phyloP scores from a whole-genome alignment of 495 filamentous ascomycete species.

The Aspergillus mulundensis region DNA sequence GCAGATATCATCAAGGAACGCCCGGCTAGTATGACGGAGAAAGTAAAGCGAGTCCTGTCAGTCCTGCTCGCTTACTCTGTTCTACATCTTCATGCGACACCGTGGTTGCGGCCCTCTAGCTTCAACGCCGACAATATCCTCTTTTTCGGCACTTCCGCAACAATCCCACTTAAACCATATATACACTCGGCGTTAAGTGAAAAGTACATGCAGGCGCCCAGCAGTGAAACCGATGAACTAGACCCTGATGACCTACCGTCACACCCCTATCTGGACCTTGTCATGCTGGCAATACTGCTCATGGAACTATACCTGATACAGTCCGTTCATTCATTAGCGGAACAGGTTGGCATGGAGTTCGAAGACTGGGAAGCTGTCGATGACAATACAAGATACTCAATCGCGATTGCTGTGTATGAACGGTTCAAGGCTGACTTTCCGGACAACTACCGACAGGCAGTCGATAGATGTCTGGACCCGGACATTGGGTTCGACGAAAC shows the following conservation, averaged over 20 bases:
- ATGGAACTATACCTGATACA: constrained; percentile 12
- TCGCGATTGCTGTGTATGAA: constrained; percentile 7
- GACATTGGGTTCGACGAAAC: constrained; percentile 7
- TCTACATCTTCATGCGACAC: constrained; percentile 9
- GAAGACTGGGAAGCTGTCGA: neutral
- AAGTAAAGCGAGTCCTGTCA: constrained; percentile 12
- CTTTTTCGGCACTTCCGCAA: constrained; percentile 1
- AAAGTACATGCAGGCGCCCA: neutral
- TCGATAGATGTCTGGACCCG: constrained; percentile 12
- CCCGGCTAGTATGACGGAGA: constrained; percentile 9
- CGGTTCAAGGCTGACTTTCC: constrained; percentile 8
- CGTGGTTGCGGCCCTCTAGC: constrained; percentile 1
- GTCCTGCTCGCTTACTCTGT: constrained; percentile 11
- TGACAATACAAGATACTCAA: constrained; percentile 4
- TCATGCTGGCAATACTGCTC: constrained; percentile 12
- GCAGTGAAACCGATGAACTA: neutral
- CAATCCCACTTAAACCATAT: constrained; percentile 9
- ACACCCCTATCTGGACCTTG: constrained; percentile 9
- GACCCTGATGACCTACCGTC: constrained; percentile 13
- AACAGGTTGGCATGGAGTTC: neutral
- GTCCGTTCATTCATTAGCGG: constrained; percentile 3
- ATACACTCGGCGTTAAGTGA: constrained; percentile 2
- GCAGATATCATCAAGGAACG: constrained; percentile 3
- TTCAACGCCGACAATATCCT: constrained; percentile 8
- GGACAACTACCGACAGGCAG: constrained; percentile 7